A percentile compares a stretch with the other conserved stretches of the same genome.
phyloP scores from a whole-genome alignment of 139 green algal genomes.

The Coccomyxa sp. region DNA sequence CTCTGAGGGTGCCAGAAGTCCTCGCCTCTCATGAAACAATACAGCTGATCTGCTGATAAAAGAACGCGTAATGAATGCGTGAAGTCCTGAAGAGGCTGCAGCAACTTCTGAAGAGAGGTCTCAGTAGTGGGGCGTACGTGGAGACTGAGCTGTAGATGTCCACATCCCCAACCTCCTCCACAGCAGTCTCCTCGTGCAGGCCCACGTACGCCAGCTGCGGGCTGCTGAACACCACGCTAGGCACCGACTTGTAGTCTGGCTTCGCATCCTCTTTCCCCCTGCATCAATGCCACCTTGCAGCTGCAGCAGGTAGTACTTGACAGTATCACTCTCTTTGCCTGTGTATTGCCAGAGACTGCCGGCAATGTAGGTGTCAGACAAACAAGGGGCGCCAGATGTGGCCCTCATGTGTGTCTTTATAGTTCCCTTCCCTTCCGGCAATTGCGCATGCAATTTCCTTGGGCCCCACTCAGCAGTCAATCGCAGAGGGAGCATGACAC shows the following conservation, averaged over 20 bases:
- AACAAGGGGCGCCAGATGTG: no score
- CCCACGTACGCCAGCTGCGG: conserved; percentile 88
- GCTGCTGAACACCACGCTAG: conserved; percentile 81
- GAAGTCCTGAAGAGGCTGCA: no score
- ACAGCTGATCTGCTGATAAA: background rate
- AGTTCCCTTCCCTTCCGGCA: background rate
- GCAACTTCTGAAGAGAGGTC: background rate
- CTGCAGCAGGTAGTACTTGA: no score
- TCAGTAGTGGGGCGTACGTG: conserved; percentile 14
- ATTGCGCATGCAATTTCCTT: background rate
- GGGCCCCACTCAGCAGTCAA: conserved; percentile 51
- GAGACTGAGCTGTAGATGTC: conserved; percentile 92
- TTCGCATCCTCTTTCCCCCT: conserved; percentile 16
- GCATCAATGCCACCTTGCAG: background rate
- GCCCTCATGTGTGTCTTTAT: no score
- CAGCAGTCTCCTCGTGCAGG: conserved; percentile 83
- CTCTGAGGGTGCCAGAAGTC: no score
- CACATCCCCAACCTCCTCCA: conserved; percentile 62
- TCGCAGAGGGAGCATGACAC: conserved; percentile 71
- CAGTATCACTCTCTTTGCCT: no score
- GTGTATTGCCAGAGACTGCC: no score
- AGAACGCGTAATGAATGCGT: background rate
- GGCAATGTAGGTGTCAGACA: no score
- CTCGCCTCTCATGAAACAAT: no score
- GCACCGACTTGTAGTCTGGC: conserved; percentile 18